Evolutionary conservation across 2,329 filamentous ascomycete genomes (phyloP), one percentile per base, ranked within the genome.

Genomic region (Rhytidhysteron rufulum): DNA sequence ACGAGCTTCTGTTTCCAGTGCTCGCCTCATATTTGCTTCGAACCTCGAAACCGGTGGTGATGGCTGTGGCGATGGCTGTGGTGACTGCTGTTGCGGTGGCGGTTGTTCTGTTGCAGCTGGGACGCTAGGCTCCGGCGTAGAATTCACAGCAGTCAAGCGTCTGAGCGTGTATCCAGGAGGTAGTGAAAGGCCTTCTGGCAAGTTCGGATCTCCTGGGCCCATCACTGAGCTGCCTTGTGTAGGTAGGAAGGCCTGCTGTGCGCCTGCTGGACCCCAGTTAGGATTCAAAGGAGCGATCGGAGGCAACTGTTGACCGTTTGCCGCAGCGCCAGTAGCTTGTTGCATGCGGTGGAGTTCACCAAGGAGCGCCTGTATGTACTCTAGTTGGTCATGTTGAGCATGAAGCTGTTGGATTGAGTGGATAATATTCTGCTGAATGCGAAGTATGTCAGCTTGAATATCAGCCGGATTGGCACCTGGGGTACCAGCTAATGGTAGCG

Each of bases 91-190:
- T n/a, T 20, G 31, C 19, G 24, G 10, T 18, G 31, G 24, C 19
- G 41, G 22, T 36, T 37, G 17, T 5, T 16, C 17, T n/a, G 10
- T 9, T 15, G 25, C 4, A 11, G 31, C 31, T 15, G 6, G 18
- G 16, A 31, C 17, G 11, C 6, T 13, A 19, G 44, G 36, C 34
- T 19, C 20, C 24, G 50, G 49, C 41, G 54, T 44, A 27, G 54
- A 43, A 22, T 56, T 48, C 56, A 64, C 58, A 4, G 58, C 56
- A 11, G 15, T 8, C 9, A 48, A 29, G 6, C 37, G 42, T 39
- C 58, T 48, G 45, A 66, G 38, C 15, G 60, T 63, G 61, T 62
- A 67, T 11, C 62, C 63, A 35, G 60, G 56, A 6, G 63, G 63
- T 25, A 67, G 52, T n/a, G 50, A 53, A 35, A 67, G 39, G 4